Conservation (phyloP, 2,329 filamentous ascomycete genomes). For the Fusarium guadeloupense region DNA sequence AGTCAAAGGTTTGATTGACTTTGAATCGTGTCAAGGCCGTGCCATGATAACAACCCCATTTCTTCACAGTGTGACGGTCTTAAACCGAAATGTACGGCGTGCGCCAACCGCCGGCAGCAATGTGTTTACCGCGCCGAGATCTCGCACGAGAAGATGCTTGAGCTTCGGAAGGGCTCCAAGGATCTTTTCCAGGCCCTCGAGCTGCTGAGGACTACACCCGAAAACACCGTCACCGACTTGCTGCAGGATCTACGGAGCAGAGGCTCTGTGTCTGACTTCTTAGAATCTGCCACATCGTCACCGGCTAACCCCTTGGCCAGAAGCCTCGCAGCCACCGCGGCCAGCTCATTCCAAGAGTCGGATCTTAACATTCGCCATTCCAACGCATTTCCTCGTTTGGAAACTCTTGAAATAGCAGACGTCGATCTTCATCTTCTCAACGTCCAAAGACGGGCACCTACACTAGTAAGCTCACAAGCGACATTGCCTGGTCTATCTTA, state of each 20-base stretch:
- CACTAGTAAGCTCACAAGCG: background rate
- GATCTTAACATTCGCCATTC: conserved; percentile 15
- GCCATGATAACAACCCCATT: conserved; percentile 1
- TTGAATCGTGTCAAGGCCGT: too few species aligned
- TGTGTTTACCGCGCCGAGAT: conserved; percentile 21
- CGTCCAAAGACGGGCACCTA: background rate
- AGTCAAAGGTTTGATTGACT: conserved; percentile 18
- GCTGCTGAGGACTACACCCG: background rate
- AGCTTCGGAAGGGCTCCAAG: conserved; percentile 5
- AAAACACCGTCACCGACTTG: background rate
- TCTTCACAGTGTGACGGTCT: conserved; percentile 14
- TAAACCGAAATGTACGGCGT: conserved; percentile 21
- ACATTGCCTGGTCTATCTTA: background rate
- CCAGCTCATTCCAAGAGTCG: background rate
- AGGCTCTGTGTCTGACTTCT: conserved; percentile 10
- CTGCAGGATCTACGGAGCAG: background rate
- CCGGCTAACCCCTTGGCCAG: background rate
- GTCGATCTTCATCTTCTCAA: conserved; percentile 7
- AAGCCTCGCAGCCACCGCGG: background rate
- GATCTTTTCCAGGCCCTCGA: conserved; percentile 15
- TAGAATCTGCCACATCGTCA: background rate
- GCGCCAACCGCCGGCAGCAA: conserved; percentile 13
- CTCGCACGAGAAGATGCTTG: conserved; percentile 11
- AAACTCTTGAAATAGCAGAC: background rate
- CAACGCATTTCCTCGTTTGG: background rate